Evolutionary conservation across 169 alveolate genomes (phyloP).

Genomic region (Plasmodium gallinaceum): DNA sequence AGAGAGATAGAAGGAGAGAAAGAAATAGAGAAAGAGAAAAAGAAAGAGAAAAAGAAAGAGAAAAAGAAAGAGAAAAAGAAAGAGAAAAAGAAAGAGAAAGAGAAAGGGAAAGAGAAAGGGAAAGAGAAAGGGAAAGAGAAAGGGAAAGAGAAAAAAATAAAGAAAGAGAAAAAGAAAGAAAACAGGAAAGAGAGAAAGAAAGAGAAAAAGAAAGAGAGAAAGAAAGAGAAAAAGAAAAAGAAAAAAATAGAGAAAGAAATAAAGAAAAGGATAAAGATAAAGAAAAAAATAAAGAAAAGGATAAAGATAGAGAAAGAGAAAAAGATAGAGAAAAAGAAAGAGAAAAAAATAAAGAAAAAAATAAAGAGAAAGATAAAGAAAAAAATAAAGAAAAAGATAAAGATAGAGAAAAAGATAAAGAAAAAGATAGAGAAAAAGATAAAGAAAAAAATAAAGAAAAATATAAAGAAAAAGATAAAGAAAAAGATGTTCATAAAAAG

Average conservation of each 20-base stretch:
- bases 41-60: conserved; percentile 4
- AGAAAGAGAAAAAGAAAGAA: not conserved
- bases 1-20: not conserved
- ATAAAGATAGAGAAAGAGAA: not conserved
- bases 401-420: not conserved
- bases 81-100: not conserved
- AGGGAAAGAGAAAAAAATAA: not conserved
- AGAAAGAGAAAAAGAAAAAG: not conserved
- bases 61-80: not conserved
- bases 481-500: not conserved
- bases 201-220: not conserved
- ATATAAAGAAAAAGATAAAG: not conserved
- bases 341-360: not conserved
- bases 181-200: not conserved
- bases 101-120: not conserved
- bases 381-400: not conserved
- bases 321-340: not conserved
- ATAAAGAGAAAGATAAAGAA: not conserved
- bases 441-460: not conserved
- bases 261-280: not conserved
- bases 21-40: not conserved
- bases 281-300: not conserved
- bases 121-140: not conserved
- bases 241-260: not conserved
- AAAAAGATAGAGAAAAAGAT: not conserved